Percentiles rank a stretch among this genome's conserved stretches.
These are phyloP conservation scores for Leccinum solheimii DNA, from an alignment of 1,284 basidiomycete species.

Conservation along the genomic window DNA sequence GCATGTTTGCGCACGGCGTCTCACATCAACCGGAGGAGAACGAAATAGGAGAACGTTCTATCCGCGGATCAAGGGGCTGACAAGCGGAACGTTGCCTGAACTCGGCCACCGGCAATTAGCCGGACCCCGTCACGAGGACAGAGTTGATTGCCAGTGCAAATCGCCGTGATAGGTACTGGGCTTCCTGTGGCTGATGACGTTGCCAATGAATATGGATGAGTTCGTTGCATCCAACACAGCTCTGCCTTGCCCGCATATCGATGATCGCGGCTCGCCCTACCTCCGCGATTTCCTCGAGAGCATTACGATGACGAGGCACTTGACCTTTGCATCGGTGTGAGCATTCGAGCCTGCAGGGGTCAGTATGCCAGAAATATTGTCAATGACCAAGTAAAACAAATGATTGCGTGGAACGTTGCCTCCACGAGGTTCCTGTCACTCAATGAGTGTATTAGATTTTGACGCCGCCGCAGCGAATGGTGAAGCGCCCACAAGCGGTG, in stretches of 20 bases:
- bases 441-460: neutral
- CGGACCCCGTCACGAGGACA: neutral
- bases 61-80: neutral
- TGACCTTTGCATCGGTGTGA: too few species aligned
- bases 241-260: neutral
- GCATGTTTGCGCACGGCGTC: neutral
- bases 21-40: neutral
- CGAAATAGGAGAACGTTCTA: neutral
- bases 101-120: neutral
- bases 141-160: neutral
- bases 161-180: neutral
- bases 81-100: neutral
- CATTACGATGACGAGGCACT: neutral
- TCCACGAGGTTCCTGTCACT: neutral
- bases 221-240: neutral
- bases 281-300: neutral
- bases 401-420: neutral
- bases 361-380: neutral
- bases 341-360: neutral
- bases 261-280: neutral
- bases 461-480: neutral
- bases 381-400: neutral
- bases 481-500: neutral
- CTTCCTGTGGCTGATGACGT: neutral
- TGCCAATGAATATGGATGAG: neutral